Percentiles rank a stretch among this genome's conserved stretches.
phyloP scores from a whole-genome alignment of 2,329 filamentous ascomycete species.

The Acephala macrosclerotiorum region DNA sequence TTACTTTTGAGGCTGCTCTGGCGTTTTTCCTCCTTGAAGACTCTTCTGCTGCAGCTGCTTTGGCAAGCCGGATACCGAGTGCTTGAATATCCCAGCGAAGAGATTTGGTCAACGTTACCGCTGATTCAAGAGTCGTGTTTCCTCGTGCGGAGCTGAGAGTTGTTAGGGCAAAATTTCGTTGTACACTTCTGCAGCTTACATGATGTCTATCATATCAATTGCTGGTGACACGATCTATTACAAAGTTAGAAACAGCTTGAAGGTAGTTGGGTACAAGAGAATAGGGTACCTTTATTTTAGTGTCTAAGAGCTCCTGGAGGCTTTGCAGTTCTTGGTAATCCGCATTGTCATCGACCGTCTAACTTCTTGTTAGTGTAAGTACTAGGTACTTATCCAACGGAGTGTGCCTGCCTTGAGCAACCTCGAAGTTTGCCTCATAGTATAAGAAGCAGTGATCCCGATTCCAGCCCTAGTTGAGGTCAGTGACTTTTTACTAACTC shows the following conservation, averaged over 20 bases:
- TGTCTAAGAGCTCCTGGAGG: conserved; percentile 78
- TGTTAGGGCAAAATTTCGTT: conserved; percentile 29
- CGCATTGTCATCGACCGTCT: conserved; percentile 74
- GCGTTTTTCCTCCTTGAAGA: conserved; percentile 50
- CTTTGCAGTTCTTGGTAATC: conserved; percentile 72
- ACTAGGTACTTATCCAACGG: neutral
- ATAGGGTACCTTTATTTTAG: conserved; percentile 77
- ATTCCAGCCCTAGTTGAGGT: conserved; percentile 69
- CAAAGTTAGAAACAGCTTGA: neutral
- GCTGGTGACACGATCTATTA: conserved; percentile 83
- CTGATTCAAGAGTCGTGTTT: conserved; percentile 85
- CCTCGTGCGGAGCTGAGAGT: conserved; percentile 67
- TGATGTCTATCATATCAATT: conserved; percentile 91
- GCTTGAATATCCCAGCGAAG: conserved; percentile 84
- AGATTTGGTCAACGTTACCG: conserved; percentile 81
- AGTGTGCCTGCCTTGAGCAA: conserved; percentile 67
- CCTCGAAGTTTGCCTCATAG: conserved; percentile 81
- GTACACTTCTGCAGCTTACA: conserved; percentile 58
- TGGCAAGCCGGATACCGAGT: conserved; percentile 77
- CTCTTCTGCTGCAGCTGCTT: conserved; percentile 71
- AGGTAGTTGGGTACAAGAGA: neutral
- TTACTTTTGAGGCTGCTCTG: conserved; percentile 57
- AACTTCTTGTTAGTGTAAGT: conserved; percentile 22
- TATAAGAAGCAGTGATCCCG: conserved; percentile 83
- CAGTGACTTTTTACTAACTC: neutral